Evolutionary conservation across 108 stramenopile genomes (phyloP), one percentile per base, ranked within the genome.

Genomic region (Aurantiochytrium sp.): DNA sequence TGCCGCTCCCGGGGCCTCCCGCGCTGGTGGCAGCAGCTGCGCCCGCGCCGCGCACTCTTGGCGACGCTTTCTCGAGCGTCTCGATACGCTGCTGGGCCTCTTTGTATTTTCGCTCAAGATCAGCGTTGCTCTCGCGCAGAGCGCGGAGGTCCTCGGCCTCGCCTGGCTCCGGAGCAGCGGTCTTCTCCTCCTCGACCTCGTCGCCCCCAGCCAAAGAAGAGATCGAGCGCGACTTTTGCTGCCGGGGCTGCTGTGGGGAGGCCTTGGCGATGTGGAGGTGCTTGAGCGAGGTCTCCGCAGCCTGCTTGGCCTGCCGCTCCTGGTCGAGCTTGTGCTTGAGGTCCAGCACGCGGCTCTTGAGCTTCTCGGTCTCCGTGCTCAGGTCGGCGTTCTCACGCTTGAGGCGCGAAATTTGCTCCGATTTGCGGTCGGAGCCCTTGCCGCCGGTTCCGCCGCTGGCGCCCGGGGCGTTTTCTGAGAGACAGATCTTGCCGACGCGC

Each of bases 401-500:
- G 39, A 87, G 87, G 4, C 55, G 36, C 17, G 39, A 31, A 30
- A 34, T 39, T 4, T 55, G 55, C 42, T 65, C 30, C 22, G 22
- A 5, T 19, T 19, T 42, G 30, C 54, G 52, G 19, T 8, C n/a
- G 81, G 19, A 17, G 37, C 52, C 53, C 32, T 36, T 37, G 86
- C 37, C 42, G 54, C 4, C 10, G 2, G 19, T 37, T 50, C 37
- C 42, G 54, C 4, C 10, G 2, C 5, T 30, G 73, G 88, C 69
- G 4, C 21, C 27, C 8, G 36, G 27, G 1, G 59, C 59, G 19
- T 65, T 65, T 0, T 65, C 59, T 24, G 27, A 24, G 30, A 81
- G 45, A 2, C 42, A 81, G 32, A 81, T 81, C 73, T 81, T 81
- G 21, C 73, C 73, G 37, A 93, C 94, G 32, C 89, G 85, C 34